phyloP scores from a whole-genome alignment of 2,329 filamentous ascomycete species.

The Phaeosphaeria sp. region DNA sequence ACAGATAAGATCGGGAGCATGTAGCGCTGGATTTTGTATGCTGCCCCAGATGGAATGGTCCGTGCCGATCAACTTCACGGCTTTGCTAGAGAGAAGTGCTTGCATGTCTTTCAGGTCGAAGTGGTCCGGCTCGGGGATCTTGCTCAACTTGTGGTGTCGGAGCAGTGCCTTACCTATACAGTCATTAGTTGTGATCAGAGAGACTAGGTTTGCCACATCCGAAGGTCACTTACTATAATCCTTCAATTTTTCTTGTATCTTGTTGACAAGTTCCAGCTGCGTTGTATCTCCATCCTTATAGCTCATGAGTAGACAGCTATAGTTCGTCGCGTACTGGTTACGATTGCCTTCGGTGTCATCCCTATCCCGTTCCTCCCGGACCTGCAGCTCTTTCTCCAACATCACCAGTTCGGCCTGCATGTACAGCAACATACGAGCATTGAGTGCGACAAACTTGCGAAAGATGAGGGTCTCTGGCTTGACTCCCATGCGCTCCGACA shows the following conservation, averaged over 20 bases:
- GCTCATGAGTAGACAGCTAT: neutral
- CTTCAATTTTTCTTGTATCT: neutral
- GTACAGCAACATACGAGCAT: constrained; percentile 15
- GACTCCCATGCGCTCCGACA: constrained; percentile 7
- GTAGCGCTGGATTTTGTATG: too few relatives aligned
- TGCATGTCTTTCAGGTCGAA: neutral
- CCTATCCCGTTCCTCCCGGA: neutral
- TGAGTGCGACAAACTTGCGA: constrained; percentile 13
- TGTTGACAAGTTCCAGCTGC: neutral
- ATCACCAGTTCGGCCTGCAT: constrained; percentile 7
- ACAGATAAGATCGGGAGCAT: neutral
- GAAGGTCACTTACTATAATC: neutral
- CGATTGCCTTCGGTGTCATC: neutral
- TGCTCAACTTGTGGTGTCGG: neutral
- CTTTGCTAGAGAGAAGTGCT: neutral
- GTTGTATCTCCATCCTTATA: neutral
- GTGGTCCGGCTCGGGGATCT: neutral
- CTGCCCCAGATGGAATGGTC: too few relatives aligned
- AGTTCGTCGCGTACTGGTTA: neutral
- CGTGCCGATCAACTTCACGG: too few relatives aligned
- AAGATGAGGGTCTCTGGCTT: constrained; percentile 10
- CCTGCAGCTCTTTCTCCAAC: constrained; percentile 1
- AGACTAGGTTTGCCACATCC: neutral
- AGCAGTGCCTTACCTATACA: neutral
- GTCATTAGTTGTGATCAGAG: neutral